These are phyloP conservation scores for Aspergillus tanneri DNA, from an alignment of 2,329 filamentous ascomycete species.

Conservation along the genomic window DNA sequence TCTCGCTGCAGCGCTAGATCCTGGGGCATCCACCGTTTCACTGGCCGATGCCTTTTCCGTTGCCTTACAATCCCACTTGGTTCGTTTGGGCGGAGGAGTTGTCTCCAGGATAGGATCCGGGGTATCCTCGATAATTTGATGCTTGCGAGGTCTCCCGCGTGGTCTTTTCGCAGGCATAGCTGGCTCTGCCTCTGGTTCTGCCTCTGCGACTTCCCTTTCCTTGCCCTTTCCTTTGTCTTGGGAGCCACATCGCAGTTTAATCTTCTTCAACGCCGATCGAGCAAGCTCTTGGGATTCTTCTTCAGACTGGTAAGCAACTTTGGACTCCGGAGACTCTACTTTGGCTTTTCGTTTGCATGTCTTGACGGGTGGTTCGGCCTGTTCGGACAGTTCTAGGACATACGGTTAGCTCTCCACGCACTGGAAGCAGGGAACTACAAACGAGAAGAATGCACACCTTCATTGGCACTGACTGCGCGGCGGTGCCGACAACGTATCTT, in stretches of 20 bases:
- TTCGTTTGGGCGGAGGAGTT: not conserved
- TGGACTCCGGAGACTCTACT: not conserved
- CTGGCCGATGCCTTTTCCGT: not conserved
- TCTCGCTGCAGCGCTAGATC: not conserved
- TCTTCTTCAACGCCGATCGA: not conserved
- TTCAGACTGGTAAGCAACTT: not conserved
- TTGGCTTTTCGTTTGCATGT: not conserved
- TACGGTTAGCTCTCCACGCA: not conserved
- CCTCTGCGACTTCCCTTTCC: constrained; percentile 4
- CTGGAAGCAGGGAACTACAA: too few relatives aligned
- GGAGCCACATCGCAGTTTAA: not conserved
- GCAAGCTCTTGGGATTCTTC: not conserved
- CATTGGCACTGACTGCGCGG: constrained; percentile 2
- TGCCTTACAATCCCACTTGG: not conserved
- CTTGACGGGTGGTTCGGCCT: not conserved
- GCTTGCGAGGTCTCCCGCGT: not conserved
- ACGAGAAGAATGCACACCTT: not conserved
- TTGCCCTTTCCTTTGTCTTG: constrained; percentile 7
- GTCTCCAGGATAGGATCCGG: not conserved
- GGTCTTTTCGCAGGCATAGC: not conserved
- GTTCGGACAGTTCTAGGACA: not conserved
- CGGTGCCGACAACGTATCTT: constrained; percentile 31
- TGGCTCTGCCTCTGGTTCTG: not conserved
- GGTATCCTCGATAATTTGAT: not conserved
- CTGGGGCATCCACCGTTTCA: not conserved